phyloP scores from a whole-genome alignment of 2,329 filamentous ascomycete genomes.

The Pseudopithomyces chartarum region DNA sequence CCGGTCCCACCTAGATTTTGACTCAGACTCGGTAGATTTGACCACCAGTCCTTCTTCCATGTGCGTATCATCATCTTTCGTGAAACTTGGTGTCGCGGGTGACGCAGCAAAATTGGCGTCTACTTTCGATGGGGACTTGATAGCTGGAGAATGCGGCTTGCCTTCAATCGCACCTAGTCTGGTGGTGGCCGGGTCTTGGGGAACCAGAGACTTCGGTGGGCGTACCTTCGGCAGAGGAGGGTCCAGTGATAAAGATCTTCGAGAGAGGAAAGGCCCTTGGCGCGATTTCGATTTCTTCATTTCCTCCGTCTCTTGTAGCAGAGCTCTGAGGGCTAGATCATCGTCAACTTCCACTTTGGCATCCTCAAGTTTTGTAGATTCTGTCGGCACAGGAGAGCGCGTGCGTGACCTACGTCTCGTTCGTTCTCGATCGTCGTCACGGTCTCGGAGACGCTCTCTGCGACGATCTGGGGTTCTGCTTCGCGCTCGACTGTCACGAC shows the following conservation, averaged over 20 bases:
- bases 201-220: constrained; percentile 41
- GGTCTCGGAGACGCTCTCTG: constrained; percentile 52
- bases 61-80: constrained; percentile 26
- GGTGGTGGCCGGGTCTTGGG: constrained; percentile 37
- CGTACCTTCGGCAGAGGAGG: constrained; percentile 45
- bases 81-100: constrained; percentile 18
- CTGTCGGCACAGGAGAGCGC: constrained; percentile 28
- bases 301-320: constrained; percentile 44
- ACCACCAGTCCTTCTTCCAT: constrained; percentile 36
- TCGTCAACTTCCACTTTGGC: constrained; percentile 47
- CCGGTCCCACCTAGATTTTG: constrained; percentile 31
- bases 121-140: constrained; percentile 32
- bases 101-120: constrained; percentile 17
- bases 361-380: constrained; percentile 35
- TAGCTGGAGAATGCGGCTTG: constrained; percentile 30
- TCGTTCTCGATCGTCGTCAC: constrained; percentile 43
- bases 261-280: constrained; percentile 41
- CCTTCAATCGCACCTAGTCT: constrained; percentile 37
- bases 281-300: constrained; percentile 46
- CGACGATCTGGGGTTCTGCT: constrained; percentile 30
- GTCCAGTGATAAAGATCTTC: constrained; percentile 46
- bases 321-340: constrained; percentile 38
- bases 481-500: constrained; percentile 33
- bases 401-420: constrained; percentile 27
- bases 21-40: constrained; percentile 16